A percentile compares a stretch with the other conserved stretches of the same genome.
Evolutionary conservation across 225 moss, liverwort and hornwort species (phyloP).

Genomic region (Lunularia cruciata): DNA sequence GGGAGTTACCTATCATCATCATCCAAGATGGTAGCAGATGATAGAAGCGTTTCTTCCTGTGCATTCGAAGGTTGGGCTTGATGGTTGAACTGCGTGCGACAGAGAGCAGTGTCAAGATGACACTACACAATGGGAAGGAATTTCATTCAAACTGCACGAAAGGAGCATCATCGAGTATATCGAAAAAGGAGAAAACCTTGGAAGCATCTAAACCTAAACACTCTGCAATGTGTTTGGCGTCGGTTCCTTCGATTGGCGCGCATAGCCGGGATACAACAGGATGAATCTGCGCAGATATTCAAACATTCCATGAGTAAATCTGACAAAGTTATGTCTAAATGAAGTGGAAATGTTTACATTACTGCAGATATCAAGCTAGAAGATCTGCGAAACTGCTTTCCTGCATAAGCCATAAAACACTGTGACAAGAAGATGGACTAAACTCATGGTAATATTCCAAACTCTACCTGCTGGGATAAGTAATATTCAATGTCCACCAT

Average conservation of each 20-base stretch:
- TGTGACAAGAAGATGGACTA: background rate
- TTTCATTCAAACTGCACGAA: no score
- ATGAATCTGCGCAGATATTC: slow-evolving; percentile 62
- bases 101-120: background rate
- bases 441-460: background rate
- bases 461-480: slow-evolving; percentile 80
- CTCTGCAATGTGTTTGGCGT: slow-evolving; percentile 85
- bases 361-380: background rate
- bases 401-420: no score
- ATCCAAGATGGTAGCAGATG: slow-evolving; percentile 82
- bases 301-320: background rate
- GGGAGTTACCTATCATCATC: slow-evolving; percentile 71
- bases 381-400: no score
- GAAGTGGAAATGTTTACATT: no score
- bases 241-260: slow-evolving; percentile 95
- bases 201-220: slow-evolving; percentile 85
- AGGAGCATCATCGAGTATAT: no score
- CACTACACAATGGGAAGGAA: no score
- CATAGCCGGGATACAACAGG: slow-evolving; percentile 93
- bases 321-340: no score
- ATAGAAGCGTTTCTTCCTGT: slow-evolving; percentile 73
- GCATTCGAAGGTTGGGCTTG: slow-evolving; percentile 52
- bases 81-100: slow-evolving; percentile 62
- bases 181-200: slow-evolving; percentile 57
- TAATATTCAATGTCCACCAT: slow-evolving; percentile 94